A percentile compares a stretch with the other conserved stretches of the same genome.
Conservation (phyloP, 257 asterid genomes). For the Solanum stenotomum region DNA sequence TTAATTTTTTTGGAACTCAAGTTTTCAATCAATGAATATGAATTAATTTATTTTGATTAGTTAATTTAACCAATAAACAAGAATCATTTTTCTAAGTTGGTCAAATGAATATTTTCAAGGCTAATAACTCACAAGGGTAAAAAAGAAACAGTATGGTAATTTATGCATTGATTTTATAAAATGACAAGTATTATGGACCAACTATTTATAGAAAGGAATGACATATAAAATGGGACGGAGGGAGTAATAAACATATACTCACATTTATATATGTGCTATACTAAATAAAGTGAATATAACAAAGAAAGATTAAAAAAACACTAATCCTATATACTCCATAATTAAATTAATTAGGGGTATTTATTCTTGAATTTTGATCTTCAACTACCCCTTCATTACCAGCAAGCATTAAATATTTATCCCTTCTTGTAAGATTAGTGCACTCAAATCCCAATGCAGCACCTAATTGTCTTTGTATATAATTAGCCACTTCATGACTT, state of each 20-base stretch:
- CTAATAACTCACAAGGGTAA: too few species aligned
- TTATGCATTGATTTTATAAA: too few species aligned
- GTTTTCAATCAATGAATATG: too few species aligned
- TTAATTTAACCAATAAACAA: too few species aligned
- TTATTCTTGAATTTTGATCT: not conserved
- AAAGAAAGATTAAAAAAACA: not conserved
- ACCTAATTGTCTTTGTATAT: constrained; percentile 57
- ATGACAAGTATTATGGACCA: too few species aligned
- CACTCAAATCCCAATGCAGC: constrained; percentile 83
- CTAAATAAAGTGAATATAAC: not conserved
- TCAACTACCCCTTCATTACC: constrained; percentile 82
- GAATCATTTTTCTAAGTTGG: too few species aligned
- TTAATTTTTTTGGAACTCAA: too few species aligned
- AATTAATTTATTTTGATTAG: too few species aligned
- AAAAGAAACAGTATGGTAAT: too few species aligned
- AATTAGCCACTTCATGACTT: constrained; percentile 75
- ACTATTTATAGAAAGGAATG: too few species aligned
- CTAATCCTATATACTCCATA: not conserved
- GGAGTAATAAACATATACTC: not conserved
- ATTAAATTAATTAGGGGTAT: not conserved
- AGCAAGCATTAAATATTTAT: constrained; percentile 88
- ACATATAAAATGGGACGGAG: too few species aligned
- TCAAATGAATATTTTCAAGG: too few species aligned
- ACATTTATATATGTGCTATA: not conserved
- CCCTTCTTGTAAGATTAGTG: constrained; percentile 67